These are phyloP conservation scores for Aspergillus awamori DNA, from an alignment of 2,329 filamentous ascomycete genomes.

Conservation along the genomic window DNA sequence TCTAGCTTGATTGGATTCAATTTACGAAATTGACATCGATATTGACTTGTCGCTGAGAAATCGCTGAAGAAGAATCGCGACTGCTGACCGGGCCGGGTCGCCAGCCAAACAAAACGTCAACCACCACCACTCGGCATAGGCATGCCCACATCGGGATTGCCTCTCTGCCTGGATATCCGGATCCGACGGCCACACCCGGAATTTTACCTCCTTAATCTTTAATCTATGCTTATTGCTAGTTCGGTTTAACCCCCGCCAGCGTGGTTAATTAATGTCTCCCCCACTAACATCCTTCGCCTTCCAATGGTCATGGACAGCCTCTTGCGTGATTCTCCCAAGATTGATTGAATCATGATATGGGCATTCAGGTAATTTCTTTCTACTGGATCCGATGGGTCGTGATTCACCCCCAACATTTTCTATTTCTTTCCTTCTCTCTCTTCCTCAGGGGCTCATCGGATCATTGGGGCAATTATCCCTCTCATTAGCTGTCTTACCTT, in stretches of 20 bases:
- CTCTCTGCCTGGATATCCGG: not conserved
- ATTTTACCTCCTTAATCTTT: not conserved
- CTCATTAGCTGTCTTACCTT: not conserved
- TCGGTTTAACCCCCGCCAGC: not conserved
- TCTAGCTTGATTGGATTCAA: not conserved
- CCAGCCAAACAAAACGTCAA: no score
- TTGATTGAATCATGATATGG: not conserved
- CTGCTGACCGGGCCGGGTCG: no score
- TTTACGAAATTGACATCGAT: no score
- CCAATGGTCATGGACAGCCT: not conserved
- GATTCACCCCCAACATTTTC: not conserved
- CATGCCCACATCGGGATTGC: no score
- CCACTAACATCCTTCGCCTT: not conserved
- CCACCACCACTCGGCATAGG: no score
- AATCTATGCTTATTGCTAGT: not conserved
- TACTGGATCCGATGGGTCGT: not conserved
- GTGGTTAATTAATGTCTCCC: not conserved
- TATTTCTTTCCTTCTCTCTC: not conserved
- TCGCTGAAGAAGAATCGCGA: not conserved
- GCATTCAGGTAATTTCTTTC: not conserved
- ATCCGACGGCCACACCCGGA: not conserved
- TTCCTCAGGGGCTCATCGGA: not conserved
- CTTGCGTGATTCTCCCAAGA: not conserved
- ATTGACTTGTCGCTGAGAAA: not conserved
- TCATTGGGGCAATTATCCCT: not conserved